phyloP scores from a whole-genome alignment of 2,329 filamentous ascomycete species.

The Mariannaea elegans region DNA sequence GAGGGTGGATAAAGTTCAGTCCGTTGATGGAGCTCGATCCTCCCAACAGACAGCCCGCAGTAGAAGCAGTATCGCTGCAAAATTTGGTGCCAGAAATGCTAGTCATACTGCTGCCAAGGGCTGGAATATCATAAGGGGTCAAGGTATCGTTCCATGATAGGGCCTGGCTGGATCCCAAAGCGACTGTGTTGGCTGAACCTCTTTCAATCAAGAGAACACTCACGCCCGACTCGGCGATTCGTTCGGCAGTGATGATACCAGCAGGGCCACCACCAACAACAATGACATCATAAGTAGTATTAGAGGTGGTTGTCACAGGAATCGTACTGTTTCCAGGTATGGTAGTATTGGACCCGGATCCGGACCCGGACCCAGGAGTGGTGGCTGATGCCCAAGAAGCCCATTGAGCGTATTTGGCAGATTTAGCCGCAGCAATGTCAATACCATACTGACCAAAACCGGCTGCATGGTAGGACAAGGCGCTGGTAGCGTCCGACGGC shows the following conservation, averaged over 20 bases:
- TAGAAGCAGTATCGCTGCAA: slow-evolving; percentile 39
- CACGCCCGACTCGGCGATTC: slow-evolving; percentile 34
- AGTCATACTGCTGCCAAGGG: slow-evolving; percentile 37
- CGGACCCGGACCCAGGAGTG: slow-evolving; percentile 16
- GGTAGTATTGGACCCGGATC: slow-evolving; percentile 22
- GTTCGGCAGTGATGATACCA: slow-evolving; percentile 39
- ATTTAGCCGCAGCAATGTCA: slow-evolving; percentile 45
- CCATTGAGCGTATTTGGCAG: slow-evolving; percentile 40
- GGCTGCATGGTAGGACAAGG: slow-evolving; percentile 51
- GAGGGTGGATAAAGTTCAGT: slow-evolving; percentile 40
- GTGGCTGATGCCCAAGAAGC: slow-evolving; percentile 38
- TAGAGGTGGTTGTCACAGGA: slow-evolving; percentile 29
- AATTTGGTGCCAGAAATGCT: slow-evolving; percentile 35
- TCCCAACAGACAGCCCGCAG: slow-evolving; percentile 36
- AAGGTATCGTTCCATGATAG: slow-evolving; percentile 37
- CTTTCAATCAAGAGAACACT: slow-evolving; percentile 41
- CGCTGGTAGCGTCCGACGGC: slow-evolving; percentile 43
- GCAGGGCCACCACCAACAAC: slow-evolving; percentile 39
- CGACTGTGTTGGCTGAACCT: slow-evolving; percentile 38
- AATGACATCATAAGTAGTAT: slow-evolving; percentile 39
- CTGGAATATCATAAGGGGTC: slow-evolving; percentile 37
- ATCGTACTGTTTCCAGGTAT: slow-evolving; percentile 24
- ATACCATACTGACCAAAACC: slow-evolving; percentile 50
- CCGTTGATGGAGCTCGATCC: slow-evolving; percentile 41
- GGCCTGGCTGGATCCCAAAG: slow-evolving; percentile 28